phyloP scores from a whole-genome alignment of 2,329 filamentous ascomycete genomes.

The Mycosphaerella arachidis region DNA sequence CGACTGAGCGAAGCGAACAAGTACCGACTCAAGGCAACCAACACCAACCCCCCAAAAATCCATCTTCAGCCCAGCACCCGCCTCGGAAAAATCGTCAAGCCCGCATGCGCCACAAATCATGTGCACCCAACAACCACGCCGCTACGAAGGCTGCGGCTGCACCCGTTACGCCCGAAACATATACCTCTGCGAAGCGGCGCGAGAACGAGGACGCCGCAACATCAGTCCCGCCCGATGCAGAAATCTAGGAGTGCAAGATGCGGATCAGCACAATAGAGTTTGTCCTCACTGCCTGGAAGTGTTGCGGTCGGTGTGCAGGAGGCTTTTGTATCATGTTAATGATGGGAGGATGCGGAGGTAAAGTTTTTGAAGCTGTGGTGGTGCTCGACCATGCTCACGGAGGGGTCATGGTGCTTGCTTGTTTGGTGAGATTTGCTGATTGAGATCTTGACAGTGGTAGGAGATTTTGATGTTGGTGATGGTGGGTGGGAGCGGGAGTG shows the following conservation, averaged over 20 bases:
- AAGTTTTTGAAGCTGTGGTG: not conserved
- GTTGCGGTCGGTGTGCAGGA: not conserved
- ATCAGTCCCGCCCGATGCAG: not conserved
- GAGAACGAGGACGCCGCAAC: not conserved
- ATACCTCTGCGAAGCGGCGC: not conserved
- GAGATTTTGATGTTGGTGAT: not conserved
- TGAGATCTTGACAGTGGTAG: not conserved
- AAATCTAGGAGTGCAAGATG: not conserved
- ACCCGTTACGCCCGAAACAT: not conserved
- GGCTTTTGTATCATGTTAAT: not conserved
- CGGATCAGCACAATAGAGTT: not conserved
- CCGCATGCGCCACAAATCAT: not conserved
- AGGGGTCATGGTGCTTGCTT: too few species aligned
- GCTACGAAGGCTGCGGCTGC: slow-evolving; percentile 7
- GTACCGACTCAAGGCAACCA: not conserved
- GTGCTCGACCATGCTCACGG: too few species aligned
- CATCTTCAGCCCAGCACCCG: not conserved
- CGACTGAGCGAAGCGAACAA: not conserved
- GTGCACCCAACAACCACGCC: not conserved
- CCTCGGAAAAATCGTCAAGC: not conserved
- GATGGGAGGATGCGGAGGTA: not conserved
- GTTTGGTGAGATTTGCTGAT: too few species aligned
- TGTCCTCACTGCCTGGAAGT: not conserved
- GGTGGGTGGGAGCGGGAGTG: not conserved
- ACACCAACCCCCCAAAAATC: not conserved